Percentiles rank a stretch among this genome's conserved stretches.
Conservation (phyloP, 257 asterid genomes). For the Lantana camara region DNA sequence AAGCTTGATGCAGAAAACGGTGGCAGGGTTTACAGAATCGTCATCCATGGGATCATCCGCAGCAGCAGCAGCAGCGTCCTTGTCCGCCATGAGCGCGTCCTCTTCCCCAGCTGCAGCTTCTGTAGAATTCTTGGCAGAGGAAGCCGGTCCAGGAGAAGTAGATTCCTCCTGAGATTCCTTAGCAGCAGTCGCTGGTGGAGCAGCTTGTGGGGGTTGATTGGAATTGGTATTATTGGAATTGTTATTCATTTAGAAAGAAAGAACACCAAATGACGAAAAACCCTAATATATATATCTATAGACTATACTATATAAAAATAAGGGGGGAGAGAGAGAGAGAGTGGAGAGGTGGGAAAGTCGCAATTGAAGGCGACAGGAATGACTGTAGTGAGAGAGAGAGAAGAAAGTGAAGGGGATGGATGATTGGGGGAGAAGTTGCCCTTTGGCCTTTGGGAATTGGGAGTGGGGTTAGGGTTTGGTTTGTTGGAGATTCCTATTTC, state of each 20-base stretch:
- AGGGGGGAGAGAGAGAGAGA: constrained; percentile 32
- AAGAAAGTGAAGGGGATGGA: constrained; percentile 22
- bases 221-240: constrained; percentile 43
- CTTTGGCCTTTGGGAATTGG: constrained; percentile 25
- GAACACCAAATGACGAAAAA: constrained; percentile 40
- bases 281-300: constrained; percentile 50
- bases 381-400: constrained; percentile 53
- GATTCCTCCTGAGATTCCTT: constrained; percentile 56
- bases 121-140: constrained; percentile 33
- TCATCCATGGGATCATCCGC: constrained; percentile 69
- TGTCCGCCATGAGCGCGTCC: constrained; percentile 50
- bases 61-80: constrained; percentile 42
- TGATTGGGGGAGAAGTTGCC: constrained; percentile 28
- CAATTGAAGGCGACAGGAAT: constrained; percentile 97
- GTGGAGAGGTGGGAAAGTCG: constrained; percentile 66
- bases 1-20: constrained; percentile 76
- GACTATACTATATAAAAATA: neutral
- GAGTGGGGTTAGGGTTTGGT: constrained; percentile 56
- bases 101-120: constrained; percentile 43
- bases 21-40: constrained; percentile 59
- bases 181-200: constrained; percentile 40
- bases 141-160: constrained; percentile 43
- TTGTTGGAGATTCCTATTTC: no score
- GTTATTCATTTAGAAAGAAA: constrained; percentile 59
- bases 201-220: constrained; percentile 42